Base-by-base conservation (phyloP, 352 stramenopile species). In the Globisporangium cystogenes region DNA sequence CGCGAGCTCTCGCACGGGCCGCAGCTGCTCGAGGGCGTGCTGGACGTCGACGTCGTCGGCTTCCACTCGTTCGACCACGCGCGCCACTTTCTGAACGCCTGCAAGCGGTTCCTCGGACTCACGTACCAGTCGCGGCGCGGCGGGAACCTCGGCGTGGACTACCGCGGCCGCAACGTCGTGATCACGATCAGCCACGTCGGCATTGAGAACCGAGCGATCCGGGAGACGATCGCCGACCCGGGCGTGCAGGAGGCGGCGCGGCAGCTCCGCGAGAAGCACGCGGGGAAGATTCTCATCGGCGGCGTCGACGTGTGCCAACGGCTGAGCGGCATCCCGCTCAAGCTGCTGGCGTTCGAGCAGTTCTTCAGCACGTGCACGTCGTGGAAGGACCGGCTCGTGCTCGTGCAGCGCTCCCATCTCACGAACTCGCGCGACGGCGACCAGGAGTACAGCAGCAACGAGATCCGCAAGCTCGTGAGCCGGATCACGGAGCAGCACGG, bases 21-120 rank as follows among this genome's bases (percentile, higher is more conserved):
- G 53, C 76, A 90, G 31, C 73, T 99, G 37, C 69, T 99, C 4
- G 81, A 98, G 70, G 95, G 95, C 20, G 96, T 99, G 64, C 68
- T 99, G 4, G 87, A 86, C 61, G 96, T 96, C 1, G 95, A 99
- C 71, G 90, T 99, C 31, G 87, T 99, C 23, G 96, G 96, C 10
- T 99, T 99, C 69, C 96, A 99, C 71, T 96, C 94, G 16, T 99
- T 99, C 73, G 95, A 99, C 62, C 95, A 99, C 62, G 96, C 96
- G 4, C 85, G 96, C 4, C 96, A 99, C 62, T 99, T 99, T 69
- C 65, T 99, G 6, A 99, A 98, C 68, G 96, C 96, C 0, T 96
- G 93, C 64, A 99, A 98, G 59, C 84, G 96, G 0, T 97, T 98
- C 60, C 74, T 99, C 20, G 96, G 96, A 31, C 60, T 95, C 37